Evolutionary conservation across 2,329 filamentous ascomycete species (phyloP).

Genomic region (Diplodia sapinea): DNA sequence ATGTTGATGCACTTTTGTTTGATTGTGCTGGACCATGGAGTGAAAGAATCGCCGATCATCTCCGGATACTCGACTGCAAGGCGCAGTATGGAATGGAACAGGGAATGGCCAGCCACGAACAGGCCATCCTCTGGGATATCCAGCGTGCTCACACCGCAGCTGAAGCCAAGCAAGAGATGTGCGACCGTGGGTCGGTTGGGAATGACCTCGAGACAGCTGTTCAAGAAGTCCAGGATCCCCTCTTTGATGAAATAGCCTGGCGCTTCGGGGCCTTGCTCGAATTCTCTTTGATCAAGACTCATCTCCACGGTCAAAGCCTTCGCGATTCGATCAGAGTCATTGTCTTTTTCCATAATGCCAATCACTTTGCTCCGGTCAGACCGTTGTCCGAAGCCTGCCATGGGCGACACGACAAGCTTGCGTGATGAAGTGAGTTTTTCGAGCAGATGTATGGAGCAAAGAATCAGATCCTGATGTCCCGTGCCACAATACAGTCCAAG

Average conservation of each 20-base stretch:
- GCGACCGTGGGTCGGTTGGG: constrained; percentile 83
- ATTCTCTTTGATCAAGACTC: constrained; percentile 68
- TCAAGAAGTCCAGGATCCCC: constrained; percentile 84
- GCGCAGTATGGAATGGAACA: constrained; percentile 82
- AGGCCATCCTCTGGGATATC: constrained; percentile 70
- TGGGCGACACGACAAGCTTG: constrained; percentile 75
- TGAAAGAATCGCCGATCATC: constrained; percentile 42
- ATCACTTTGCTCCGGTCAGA: constrained; percentile 81
- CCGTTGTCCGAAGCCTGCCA: constrained; percentile 65
- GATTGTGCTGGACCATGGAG: constrained; percentile 51
- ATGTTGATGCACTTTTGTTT: constrained; percentile 61
- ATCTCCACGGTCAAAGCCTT: constrained; percentile 74
- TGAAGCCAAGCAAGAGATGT: constrained; percentile 88
- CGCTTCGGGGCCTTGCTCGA: constrained; percentile 71
- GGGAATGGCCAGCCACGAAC: constrained; percentile 73
- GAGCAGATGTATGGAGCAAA: constrained; percentile 80
- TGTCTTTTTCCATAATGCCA: constrained; percentile 82
- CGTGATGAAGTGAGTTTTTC: constrained; percentile 85
- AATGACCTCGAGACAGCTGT: constrained; percentile 75
- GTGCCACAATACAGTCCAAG: constrained; percentile 87
- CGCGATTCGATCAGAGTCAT: constrained; percentile 80
- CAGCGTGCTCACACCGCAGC: constrained; percentile 73
- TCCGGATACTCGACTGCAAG: constrained; percentile 74
- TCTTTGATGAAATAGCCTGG: constrained; percentile 81
- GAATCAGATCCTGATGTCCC: constrained; percentile 78